Base-by-base conservation (phyloP, 2,329 filamentous ascomycete species). In the Cladosporium sp. region DNA sequence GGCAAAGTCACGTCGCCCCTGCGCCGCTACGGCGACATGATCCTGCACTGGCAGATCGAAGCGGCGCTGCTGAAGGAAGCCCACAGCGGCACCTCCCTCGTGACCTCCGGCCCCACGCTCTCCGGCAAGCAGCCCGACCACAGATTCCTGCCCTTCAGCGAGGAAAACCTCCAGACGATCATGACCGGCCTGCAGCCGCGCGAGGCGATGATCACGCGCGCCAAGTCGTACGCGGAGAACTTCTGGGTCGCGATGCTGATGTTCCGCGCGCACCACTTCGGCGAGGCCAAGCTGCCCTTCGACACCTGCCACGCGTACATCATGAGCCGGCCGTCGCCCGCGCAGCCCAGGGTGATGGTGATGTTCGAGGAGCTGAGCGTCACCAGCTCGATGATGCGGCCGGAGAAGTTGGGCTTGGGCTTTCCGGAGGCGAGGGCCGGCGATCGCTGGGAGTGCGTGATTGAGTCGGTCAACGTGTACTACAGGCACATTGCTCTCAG, bases 21-120 rank as follows among this genome's bases (percentile, higher is more conserved):
- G 18, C 77, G 82, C 46, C 74, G 82, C 35, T 84, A 79, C 64
- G 73, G 71, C 43, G 82, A 85, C 64, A 74, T 85, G 63, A 72
- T 85, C 43, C 70, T 74, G 9, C 81, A 84, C 62, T 85, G 82
- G 74, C 82, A 85, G 58, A 82, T 84, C 43, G 81, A 84, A 69
- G 77, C 81, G 6, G 80, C 79, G 1, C 59, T 85, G 38, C 77
- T 78, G 9, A 73, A 78, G 56, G 81, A 84, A 66, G 72, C 75
- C 9, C 61, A 67, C 31, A 70, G 72, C 4, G 74, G 74, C 11
- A 64, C 66, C 16, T 70, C 62, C n/a, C 68, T 79, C 19, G 59
- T 73, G 44, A 63, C 63, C 28, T 58, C 60, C 5, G 53, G 60
- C 3, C 16, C 52, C 18, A 35, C 55, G 6, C 37, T 40, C 10